Evolutionary conservation across 371 early-diverging fungal species (phyloP), one percentile per base, ranked within the genome.

Genomic region (Mucor piriformis): DNA sequence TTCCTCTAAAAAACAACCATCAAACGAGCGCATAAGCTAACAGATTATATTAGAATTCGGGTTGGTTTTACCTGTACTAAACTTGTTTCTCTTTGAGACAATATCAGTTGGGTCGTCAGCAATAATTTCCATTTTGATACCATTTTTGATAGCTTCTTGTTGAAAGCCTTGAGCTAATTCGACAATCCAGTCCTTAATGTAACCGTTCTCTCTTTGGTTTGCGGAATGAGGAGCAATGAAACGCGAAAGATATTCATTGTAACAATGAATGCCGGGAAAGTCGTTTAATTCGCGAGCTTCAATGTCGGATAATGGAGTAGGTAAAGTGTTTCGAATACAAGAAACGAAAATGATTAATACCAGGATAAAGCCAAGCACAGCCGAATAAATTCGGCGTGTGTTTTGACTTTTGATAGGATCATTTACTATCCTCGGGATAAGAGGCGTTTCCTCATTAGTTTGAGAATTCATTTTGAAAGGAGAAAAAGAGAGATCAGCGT

Each of bases 201-300:
- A 48, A 8, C 59, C 66, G 33, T 74, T 77, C 7, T 69, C 82
- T n/a, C 68, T 77, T 16, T 78, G 76, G 42, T 83, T 86, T 18
- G 78, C 74, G 6, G 84, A 75, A 43, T 84, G 84, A 4, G 87
- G 87, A n/a, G 56, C 63, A 46, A 72, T 79, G 37, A 83, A 81
- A 21, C 72, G 66, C 42, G 70, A 70, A 25, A 86, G 58, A 42
- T 86, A 83, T 20, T 62, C 67, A 25, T 83, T 70, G 58, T 77
- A 84, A 6, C 83, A 82, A 58, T 79, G 79, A 24, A 81, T 62
- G 4, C 82, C 82, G 18, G 84, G 59, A 52, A 83, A 83, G 12
- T 57, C 76, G 53, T 47, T 16, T 13, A 69, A 54, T 24, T 64
- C 54, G 6, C 35, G 42, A 8, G 83, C 80, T 27, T 81, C 73